These are phyloP conservation scores for Colletotrichum sp. DNA, from an alignment of 2,329 filamentous ascomycete genomes.

Conservation along the genomic window DNA sequence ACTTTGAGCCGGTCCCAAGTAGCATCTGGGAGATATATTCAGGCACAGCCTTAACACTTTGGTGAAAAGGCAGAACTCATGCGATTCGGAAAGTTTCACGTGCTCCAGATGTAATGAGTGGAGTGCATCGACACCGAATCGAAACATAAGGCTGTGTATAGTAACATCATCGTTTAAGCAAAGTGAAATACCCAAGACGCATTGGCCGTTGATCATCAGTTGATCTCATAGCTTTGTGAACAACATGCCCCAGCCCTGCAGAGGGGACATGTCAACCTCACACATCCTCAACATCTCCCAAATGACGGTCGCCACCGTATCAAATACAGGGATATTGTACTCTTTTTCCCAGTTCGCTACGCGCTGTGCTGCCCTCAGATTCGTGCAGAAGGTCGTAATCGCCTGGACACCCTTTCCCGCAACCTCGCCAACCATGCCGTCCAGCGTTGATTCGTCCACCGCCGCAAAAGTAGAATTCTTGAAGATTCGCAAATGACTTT, in stretches of 20 bases:
- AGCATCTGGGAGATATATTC: not conserved
- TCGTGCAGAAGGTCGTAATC: constrained; percentile 48
- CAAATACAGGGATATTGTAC: constrained; percentile 39
- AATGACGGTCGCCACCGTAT: constrained; percentile 46
- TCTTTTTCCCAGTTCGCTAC: constrained; percentile 41
- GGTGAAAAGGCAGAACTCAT: not conserved
- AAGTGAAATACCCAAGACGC: not conserved
- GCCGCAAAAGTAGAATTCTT: constrained; percentile 43
- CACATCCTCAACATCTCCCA: constrained; percentile 42
- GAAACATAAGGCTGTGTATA: not conserved
- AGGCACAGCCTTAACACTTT: not conserved
- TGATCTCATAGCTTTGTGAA: constrained; percentile 23
- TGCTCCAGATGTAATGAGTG: not conserved
- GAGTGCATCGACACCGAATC: not conserved
- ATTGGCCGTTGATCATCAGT: not conserved
- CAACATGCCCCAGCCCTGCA: constrained; percentile 40
- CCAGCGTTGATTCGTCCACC: constrained; percentile 29
- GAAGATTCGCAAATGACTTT: constrained; percentile 36
- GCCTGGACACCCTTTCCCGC: constrained; percentile 31
- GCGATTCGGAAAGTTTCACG: not conserved
- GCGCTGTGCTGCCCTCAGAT: constrained; percentile 42
- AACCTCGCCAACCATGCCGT: constrained; percentile 28
- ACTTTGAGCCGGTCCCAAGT: not conserved
- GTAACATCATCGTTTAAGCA: not conserved
- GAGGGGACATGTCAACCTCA: constrained; percentile 30